Evolutionary conservation across 2,329 filamentous ascomycete genomes (phyloP).

Genomic region (Colletotrichum lupini): DNA sequence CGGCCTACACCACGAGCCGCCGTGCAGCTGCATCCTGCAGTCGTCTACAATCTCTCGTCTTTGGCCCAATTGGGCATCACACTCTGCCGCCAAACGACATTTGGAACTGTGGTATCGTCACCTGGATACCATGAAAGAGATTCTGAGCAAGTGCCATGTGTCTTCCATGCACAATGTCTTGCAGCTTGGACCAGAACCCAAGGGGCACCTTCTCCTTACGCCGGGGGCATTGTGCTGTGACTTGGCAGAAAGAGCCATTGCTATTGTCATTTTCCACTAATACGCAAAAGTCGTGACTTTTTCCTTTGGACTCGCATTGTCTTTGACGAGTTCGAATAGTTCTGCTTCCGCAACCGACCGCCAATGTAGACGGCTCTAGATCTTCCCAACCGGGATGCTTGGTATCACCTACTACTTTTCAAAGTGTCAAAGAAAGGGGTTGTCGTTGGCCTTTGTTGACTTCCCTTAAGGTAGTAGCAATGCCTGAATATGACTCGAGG

Average conservation of each 20-base stretch:
- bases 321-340: neutral
- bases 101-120: neutral
- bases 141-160: constrained; percentile 15
- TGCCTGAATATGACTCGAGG: neutral
- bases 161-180: constrained; percentile 27
- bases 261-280: neutral
- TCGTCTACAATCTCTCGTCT: constrained; percentile 8
- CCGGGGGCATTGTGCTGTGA: neutral
- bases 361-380: neutral
- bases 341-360: neutral
- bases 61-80: constrained; percentile 9
- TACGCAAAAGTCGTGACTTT: neutral
- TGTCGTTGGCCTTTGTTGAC: neutral
- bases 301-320: neutral
- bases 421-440: neutral
- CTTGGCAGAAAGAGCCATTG: neutral
- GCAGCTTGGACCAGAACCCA: constrained; percentile 4
- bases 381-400: too few relatives aligned
- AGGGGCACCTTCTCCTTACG: neutral
- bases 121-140: neutral
- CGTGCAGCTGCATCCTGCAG: constrained; percentile 22
- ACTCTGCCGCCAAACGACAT: neutral
- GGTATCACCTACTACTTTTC: neutral
- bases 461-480: neutral
- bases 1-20: constrained; percentile 27